Percentiles rank a stretch among this genome's conserved stretches.
Conservation (phyloP, 768 basidiomycete genomes). For the Thelephora ganbajun region DNA sequence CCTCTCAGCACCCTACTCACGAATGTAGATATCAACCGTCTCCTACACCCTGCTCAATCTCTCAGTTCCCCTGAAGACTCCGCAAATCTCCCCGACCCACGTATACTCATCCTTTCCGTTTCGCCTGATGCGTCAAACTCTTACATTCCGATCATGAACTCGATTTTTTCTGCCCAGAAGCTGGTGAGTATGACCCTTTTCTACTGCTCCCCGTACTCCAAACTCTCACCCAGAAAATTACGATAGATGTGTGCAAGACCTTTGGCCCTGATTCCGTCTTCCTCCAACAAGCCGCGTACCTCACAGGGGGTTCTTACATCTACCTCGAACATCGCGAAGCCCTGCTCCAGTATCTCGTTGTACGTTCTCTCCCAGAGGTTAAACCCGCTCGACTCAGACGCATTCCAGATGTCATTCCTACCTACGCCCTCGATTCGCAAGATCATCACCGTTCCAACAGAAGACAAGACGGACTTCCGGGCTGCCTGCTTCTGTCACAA, state of each 20-base stretch:
- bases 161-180: slow-evolving; percentile 98
- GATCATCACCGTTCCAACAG: slow-evolving; percentile 72
- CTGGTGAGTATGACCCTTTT: slow-evolving; percentile 41
- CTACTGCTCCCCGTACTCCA: no score
- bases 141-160: slow-evolving; percentile 98
- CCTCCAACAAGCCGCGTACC: slow-evolving; percentile 91
- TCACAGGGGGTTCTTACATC: slow-evolving; percentile 91
- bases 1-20: slow-evolving; percentile 16
- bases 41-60: slow-evolving; percentile 23
- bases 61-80: slow-evolving; percentile 16
- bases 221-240: slow-evolving; percentile 60
- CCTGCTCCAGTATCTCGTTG: slow-evolving; percentile 85
- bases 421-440: slow-evolving; percentile 21
- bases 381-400: slow-evolving; percentile 1
- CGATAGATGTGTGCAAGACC: slow-evolving; percentile 91
- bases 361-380: slow-evolving; percentile 20
- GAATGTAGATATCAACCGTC: slow-evolving; percentile 46
- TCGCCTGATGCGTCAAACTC: slow-evolving; percentile 82
- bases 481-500: slow-evolving; percentile 99
- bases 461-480: slow-evolving; percentile 92
- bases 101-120: slow-evolving; percentile 74
- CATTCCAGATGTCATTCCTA: slow-evolving; percentile 76
- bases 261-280: slow-evolving; percentile 86
- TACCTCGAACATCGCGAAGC: slow-evolving; percentile 68
- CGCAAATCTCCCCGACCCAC: slow-evolving; percentile 29